These are phyloP conservation scores for Quercus lobata DNA, from an alignment of 331 rosid genomes.

Conservation along the genomic window DNA sequence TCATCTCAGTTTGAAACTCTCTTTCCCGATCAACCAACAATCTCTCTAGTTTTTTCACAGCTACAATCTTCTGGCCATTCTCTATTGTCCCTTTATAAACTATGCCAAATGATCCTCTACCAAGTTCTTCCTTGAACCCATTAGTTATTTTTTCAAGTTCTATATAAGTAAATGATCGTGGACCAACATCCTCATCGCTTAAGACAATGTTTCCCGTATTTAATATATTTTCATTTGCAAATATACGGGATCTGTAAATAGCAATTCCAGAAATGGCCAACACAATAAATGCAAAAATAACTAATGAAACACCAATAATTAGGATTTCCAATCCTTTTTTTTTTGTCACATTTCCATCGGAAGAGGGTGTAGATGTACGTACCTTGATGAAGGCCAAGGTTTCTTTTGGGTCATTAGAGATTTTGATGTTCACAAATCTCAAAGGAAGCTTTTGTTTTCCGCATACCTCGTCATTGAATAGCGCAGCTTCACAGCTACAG, in stretches of 20 bases:
- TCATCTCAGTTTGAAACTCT: too few relatives aligned
- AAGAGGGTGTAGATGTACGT: background rate
- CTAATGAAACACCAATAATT: too few relatives aligned
- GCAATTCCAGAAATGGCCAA: background rate
- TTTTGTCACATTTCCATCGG: background rate
- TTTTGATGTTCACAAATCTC: background rate
- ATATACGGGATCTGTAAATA: too few relatives aligned
- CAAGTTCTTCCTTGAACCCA: too few relatives aligned
- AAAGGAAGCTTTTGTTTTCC: constrained; percentile 22
- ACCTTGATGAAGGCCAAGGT: constrained; percentile 13
- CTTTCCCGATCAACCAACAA: too few relatives aligned
- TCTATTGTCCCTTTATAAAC: too few relatives aligned
- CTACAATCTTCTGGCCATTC: too few relatives aligned
- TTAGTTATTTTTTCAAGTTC: too few relatives aligned
- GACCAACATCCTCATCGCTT: too few relatives aligned
- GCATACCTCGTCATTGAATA: background rate
- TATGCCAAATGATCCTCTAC: too few relatives aligned
- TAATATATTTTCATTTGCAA: background rate
- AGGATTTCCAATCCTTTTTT: background rate
- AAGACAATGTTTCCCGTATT: constrained; percentile 10
- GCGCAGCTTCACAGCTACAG: constrained; percentile 24
- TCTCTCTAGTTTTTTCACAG: too few relatives aligned
- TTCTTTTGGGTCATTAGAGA: background rate
- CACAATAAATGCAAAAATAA: background rate
- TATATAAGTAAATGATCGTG: too few relatives aligned